phyloP scores from a whole-genome alignment of 345 rosid genomes.

The Arabis alpina region DNA sequence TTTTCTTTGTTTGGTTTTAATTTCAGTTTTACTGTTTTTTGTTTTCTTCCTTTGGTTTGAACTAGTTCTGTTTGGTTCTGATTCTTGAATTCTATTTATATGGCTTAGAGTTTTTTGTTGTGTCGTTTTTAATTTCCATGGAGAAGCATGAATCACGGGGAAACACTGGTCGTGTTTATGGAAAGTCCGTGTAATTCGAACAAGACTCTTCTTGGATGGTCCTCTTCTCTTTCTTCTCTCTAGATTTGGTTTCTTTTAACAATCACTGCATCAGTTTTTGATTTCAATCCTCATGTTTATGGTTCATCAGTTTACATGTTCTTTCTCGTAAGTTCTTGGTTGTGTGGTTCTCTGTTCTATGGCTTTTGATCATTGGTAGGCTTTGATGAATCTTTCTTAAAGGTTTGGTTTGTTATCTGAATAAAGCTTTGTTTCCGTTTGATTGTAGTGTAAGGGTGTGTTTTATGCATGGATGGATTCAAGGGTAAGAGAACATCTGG shows the following conservation, averaged over 20 bases:
- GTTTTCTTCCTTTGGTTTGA: neutral
- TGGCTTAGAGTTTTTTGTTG: neutral
- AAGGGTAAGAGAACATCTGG: constrained; percentile 57
- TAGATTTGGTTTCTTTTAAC: constrained; percentile 5
- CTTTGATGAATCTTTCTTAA: constrained; percentile 1
- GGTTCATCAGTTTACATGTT: constrained; percentile 20
- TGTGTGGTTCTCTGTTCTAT: neutral
- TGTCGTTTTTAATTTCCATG: neutral
- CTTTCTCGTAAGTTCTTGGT: constrained; percentile 24
- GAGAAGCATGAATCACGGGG: constrained; percentile 43
- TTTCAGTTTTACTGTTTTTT: neutral
- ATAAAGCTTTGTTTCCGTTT: neutral
- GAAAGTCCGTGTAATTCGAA: constrained; percentile 44
- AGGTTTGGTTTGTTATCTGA: constrained; percentile 12
- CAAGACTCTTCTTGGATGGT: constrained; percentile 30
- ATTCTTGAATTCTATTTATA: constrained; percentile 13
- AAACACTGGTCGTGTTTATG: constrained; percentile 30
- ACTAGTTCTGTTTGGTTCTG: constrained; percentile 13
- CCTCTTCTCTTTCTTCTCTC: constrained; percentile 24
- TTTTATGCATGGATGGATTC: constrained; percentile 70
- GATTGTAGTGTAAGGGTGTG: constrained; percentile 32
- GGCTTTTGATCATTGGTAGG: neutral
- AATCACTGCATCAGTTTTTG: constrained; percentile 8
- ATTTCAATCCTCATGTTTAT: constrained; percentile 7
- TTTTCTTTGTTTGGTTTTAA: neutral